These are phyloP conservation scores for Rosa multiflora DNA, from an alignment of 306 rosid genomes.

Conservation along the genomic window DNA sequence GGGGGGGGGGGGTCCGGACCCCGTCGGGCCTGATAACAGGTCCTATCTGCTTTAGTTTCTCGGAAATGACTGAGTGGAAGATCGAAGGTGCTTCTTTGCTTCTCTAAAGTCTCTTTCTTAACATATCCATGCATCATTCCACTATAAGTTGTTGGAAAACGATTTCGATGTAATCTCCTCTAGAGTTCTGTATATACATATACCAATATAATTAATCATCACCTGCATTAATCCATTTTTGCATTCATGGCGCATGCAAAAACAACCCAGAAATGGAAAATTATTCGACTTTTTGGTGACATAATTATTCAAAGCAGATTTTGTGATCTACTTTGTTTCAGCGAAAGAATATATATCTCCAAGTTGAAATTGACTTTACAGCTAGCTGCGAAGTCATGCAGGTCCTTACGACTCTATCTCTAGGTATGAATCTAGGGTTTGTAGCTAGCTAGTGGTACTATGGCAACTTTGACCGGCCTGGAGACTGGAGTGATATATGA, in stretches of 20 bases:
- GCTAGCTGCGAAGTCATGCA: background rate
- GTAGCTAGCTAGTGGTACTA: background rate
- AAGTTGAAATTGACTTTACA: background rate
- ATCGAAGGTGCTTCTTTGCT: background rate
- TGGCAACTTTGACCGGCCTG: background rate
- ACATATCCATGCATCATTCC: background rate
- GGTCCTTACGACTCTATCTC: background rate
- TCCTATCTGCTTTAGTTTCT: background rate
- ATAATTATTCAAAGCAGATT: background rate
- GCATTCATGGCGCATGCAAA: background rate
- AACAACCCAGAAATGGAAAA: background rate
- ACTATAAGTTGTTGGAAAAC: conserved; percentile 24
- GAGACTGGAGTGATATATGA: background rate
- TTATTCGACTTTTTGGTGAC: background rate
- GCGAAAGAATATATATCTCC: background rate
- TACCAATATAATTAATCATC: no score
- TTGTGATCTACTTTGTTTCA: background rate
- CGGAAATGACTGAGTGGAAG: background rate
- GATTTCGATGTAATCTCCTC: conserved; percentile 32
- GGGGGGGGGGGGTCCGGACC: no score
- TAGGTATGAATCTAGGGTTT: background rate
- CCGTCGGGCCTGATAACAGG: no score
- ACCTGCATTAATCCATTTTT: background rate
- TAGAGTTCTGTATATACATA: background rate
- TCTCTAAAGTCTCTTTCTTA: conserved; percentile 8